Conservation (phyloP, 2,329 filamentous ascomycete species). For the Sporothrix sp. region DNA sequence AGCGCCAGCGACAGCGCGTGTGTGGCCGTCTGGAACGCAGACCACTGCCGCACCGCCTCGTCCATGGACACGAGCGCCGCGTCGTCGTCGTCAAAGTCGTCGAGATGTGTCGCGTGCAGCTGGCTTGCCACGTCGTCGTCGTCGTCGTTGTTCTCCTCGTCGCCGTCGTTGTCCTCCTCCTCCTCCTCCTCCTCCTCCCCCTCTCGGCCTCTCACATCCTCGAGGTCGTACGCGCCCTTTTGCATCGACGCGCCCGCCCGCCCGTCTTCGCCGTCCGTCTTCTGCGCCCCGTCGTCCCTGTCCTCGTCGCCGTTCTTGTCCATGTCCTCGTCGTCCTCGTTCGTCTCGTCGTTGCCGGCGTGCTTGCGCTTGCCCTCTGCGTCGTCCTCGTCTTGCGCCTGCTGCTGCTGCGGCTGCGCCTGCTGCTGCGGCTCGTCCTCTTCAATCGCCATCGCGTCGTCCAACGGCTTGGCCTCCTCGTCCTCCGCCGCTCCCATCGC, state of each 20-base stretch:
- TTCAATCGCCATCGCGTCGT: slow-evolving; percentile 82
- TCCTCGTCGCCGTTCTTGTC: slow-evolving; percentile 29
- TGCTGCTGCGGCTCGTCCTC: slow-evolving; percentile 26
- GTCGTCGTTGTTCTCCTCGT: slow-evolving; percentile 39
- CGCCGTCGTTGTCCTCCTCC: slow-evolving; percentile 22
- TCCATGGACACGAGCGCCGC: slow-evolving; percentile 38
- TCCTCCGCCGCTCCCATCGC: slow-evolving; percentile 81
- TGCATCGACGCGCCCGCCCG: slow-evolving; percentile 51
- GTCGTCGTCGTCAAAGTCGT: slow-evolving; percentile 27
- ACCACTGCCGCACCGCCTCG: slow-evolving; percentile 67
- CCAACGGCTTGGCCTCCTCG: slow-evolving; percentile 65
- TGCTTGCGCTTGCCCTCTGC: slow-evolving; percentile 44
- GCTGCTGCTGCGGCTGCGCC: background rate
- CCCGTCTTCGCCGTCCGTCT: slow-evolving; percentile 40
- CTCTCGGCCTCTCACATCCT: slow-evolving; percentile 6
- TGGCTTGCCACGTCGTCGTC: slow-evolving; percentile 49
- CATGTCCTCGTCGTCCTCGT: slow-evolving; percentile 32
- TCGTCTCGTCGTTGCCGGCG: slow-evolving; percentile 39
- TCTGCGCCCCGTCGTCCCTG: slow-evolving; percentile 30
- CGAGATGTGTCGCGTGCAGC: slow-evolving; percentile 60
- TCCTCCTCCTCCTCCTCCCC: slow-evolving; percentile 9
- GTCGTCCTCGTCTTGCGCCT: slow-evolving; percentile 5
- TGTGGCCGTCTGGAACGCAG: slow-evolving; percentile 71
- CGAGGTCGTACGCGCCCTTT: slow-evolving; percentile 46
- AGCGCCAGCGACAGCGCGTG: slow-evolving; percentile 79